Base-by-base conservation (phyloP, 305 asterid genomes). In the Plantago rigida region DNA sequence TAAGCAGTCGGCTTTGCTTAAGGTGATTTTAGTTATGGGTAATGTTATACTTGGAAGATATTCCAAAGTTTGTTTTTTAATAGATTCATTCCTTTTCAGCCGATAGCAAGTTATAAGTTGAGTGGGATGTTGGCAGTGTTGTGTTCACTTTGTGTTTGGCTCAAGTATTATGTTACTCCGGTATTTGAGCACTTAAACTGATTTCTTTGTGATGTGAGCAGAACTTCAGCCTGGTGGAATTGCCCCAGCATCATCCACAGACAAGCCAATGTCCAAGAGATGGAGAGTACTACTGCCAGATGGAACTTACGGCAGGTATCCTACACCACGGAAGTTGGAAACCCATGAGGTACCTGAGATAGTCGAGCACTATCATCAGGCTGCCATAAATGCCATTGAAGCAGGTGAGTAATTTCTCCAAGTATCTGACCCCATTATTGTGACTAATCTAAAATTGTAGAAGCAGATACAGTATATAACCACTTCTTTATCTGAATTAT, bases 201-300 rank as follows among this genome's bases (percentile, higher is more conserved):
- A 56, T 62, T 47, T 53, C 0, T 60, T 10, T 49, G 59, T 68
- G 52, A 53, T 34, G 24, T 59, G 19, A 47, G 34, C 83, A 92
- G 98, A 66, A 56, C 92, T 86, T 69, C 97, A 88, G 71, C 95
- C 95, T 15, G 79, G 73, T 61, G 91, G 95, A 42, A 64, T 65
- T 53, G 78, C 87, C 4, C 99, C 99, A 31, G 62, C 73, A 54
- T 92, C 99, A 5, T 77, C 96, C 11, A 92, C 95, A 0, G 87
- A 82, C 46, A 88, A 75, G 77, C 95, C 95, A 14, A 79, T 88
- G 67, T 92, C 99, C 14, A 88, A 84, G 77, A 79, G 86, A 62
- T 92, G 96, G 96, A 86, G 94, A 70, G 88, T 88, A 61, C 76
- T 88, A 12, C 63, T 92, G 76, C 95, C 99, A 3, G 83, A 86